Conservation (phyloP, 148 eudicot species). For the Amaranthus cruentus region DNA sequence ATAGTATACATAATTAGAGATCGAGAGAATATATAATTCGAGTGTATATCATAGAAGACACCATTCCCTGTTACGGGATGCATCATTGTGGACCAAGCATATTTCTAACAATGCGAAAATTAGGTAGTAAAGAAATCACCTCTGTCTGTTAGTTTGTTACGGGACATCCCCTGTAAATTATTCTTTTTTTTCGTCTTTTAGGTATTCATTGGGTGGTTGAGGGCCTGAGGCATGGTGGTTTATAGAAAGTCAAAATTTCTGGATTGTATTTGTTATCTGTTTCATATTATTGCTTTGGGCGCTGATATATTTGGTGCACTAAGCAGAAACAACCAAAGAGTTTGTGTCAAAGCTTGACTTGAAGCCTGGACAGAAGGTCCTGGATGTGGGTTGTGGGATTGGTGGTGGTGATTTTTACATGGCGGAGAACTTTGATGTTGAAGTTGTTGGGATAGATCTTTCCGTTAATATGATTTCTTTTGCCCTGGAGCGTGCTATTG, state of each 20-base stretch:
- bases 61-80: too few species aligned
- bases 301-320: slow-evolving; percentile 14
- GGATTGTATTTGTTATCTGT: not conserved
- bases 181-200: too few species aligned
- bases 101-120: not conserved
- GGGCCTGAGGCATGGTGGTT: not conserved
- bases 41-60: too few species aligned
- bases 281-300: not conserved
- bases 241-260: not conserved
- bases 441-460: slow-evolving; percentile 88
- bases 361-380: slow-evolving; percentile 77
- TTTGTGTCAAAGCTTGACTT: slow-evolving; percentile 74
- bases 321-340: slow-evolving; percentile 83
- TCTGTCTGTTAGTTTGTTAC: too few species aligned
- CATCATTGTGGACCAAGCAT: not conserved
- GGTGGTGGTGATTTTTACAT: slow-evolving; percentile 95
- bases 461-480: slow-evolving; percentile 86
- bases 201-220: too few species aligned
- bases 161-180: too few species aligned
- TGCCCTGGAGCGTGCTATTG: slow-evolving; percentile 78
- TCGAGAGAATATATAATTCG: not conserved
- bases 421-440: slow-evolving; percentile 78
- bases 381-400: slow-evolving; percentile 95
- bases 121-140: too few species aligned
- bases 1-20: not conserved